These are phyloP conservation scores for Chamaecrista fasciculata DNA, from an alignment of 306 rosid species.

Conservation along the genomic window DNA sequence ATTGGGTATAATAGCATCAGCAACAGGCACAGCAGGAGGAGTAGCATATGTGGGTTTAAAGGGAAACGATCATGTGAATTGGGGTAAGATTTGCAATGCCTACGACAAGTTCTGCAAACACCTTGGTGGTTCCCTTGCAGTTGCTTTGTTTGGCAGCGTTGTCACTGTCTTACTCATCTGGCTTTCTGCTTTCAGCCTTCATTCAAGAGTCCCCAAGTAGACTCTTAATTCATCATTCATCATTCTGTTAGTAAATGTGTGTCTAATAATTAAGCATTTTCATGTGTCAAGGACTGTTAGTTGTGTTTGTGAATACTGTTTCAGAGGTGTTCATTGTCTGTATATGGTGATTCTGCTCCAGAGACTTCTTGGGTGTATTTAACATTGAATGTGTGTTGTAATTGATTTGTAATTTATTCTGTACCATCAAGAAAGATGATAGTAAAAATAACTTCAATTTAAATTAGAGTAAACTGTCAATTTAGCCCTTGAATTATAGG, in stretches of 20 bases:
- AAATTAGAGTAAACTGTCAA: no score
- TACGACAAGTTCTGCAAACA: slow-evolving; percentile 66
- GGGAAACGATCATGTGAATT: slow-evolving; percentile 55
- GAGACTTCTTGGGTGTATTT: neutral
- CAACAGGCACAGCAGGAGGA: slow-evolving; percentile 67
- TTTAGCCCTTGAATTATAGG: no score
- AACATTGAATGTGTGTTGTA: neutral
- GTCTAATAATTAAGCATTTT: neutral
- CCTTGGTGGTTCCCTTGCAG: slow-evolving; percentile 53
- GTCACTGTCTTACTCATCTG: slow-evolving; percentile 58
- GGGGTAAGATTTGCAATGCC: slow-evolving; percentile 54
- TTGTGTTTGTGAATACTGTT: slow-evolving; percentile 13
- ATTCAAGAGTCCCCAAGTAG: slow-evolving; percentile 56
- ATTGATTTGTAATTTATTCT: neutral
- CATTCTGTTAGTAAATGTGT: slow-evolving; percentile 14
- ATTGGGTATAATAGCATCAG: slow-evolving; percentile 69
- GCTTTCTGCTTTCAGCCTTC: slow-evolving; percentile 56
- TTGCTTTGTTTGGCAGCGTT: slow-evolving; percentile 57
- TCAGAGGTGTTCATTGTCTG: slow-evolving; percentile 19
- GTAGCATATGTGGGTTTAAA: slow-evolving; percentile 68
- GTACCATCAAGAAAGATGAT: neutral
- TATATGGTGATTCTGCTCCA: neutral
- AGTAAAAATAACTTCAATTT: neutral
- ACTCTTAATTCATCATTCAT: neutral
- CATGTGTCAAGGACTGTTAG: neutral